Percentiles rank a stretch among this genome's conserved stretches.
These are phyloP conservation scores for Rhodotorula sp. DNA, from an alignment of 1,284 basidiomycete species.

Conservation along the genomic window DNA sequence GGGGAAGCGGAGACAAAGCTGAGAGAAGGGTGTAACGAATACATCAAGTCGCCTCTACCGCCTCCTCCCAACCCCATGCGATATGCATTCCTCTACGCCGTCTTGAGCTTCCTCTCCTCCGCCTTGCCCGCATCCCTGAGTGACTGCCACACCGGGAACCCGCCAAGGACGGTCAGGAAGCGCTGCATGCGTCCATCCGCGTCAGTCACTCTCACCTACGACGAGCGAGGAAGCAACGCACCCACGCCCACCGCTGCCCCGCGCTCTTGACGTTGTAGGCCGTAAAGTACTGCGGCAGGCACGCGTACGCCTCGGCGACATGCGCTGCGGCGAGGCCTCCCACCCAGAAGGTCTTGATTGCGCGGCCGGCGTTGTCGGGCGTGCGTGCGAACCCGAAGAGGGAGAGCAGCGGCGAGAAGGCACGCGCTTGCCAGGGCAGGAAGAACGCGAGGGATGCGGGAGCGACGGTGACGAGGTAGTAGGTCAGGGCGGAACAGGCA, in stretches of 20 bases:
- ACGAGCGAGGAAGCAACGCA: neutral
- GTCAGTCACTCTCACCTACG: neutral
- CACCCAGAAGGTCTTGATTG: constrained; percentile 11
- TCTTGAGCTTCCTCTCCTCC: constrained; percentile 20
- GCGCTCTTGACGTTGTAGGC: constrained; percentile 15
- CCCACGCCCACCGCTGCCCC: neutral
- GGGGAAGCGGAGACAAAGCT: too few relatives aligned
- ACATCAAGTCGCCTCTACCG: too few relatives aligned
- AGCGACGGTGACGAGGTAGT: neutral
- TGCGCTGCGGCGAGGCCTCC: neutral
- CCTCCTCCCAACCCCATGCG: too few relatives aligned
- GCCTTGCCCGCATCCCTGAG: constrained; percentile 7
- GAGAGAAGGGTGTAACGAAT: too few relatives aligned
- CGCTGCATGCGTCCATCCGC: neutral
- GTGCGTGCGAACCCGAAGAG: neutral
- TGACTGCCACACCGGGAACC: constrained; percentile 29
- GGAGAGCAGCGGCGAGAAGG: constrained; percentile 6
- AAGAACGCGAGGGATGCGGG: constrained; percentile 5
- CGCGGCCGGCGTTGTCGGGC: constrained; percentile 1
- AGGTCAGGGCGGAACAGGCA: neutral
- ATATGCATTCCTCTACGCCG: neutral
- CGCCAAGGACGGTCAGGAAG: constrained; percentile 14
- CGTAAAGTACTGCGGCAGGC: neutral
- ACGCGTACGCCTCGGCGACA: constrained; percentile 4
- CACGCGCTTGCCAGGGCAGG: constrained; percentile 9